phyloP scores from a whole-genome alignment of 2,329 filamentous ascomycete species.

The Scedosporium dehoogii region DNA sequence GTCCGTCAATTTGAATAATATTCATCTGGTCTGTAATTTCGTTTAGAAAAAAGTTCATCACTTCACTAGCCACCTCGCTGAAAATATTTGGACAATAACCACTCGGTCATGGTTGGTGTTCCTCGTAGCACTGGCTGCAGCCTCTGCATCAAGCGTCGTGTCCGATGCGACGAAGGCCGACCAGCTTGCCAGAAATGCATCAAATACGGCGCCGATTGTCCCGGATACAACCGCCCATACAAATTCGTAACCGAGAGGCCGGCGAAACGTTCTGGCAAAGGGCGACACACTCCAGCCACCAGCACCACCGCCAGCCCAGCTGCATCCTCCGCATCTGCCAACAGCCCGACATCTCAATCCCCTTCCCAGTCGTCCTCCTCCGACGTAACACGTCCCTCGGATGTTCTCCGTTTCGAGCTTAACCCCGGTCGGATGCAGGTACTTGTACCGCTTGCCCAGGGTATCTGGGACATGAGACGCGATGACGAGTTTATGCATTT shows the following conservation, averaged over 20 bases:
- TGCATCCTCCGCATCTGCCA: no score
- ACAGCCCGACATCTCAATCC: not conserved
- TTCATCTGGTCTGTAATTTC: no score
- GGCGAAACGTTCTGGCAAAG: constrained; percentile 16
- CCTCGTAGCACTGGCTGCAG: constrained; percentile 20
- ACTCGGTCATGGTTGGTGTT: constrained; percentile 12
- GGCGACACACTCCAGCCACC: not conserved
- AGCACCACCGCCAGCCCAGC: not conserved
- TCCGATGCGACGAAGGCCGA: constrained; percentile 34
- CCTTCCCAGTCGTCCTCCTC: not conserved
- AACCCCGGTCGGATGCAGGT: not conserved
- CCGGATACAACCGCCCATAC: constrained; percentile 25
- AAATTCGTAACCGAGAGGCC: constrained; percentile 32
- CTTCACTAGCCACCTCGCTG: no score
- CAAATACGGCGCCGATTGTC: constrained; percentile 26
- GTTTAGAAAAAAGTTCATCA: no score
- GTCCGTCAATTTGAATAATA: no score
- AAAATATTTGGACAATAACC: not conserved
- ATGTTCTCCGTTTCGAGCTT: not conserved
- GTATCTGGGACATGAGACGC: not conserved
- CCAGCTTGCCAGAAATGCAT: constrained; percentile 30
- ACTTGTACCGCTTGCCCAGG: constrained; percentile 4
- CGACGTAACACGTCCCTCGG: not conserved
- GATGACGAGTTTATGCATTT: constrained; percentile 9
- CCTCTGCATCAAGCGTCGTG: constrained; percentile 28